phyloP scores from a whole-genome alignment of 768 basidiomycete species.

The Lactarius evosmus region DNA sequence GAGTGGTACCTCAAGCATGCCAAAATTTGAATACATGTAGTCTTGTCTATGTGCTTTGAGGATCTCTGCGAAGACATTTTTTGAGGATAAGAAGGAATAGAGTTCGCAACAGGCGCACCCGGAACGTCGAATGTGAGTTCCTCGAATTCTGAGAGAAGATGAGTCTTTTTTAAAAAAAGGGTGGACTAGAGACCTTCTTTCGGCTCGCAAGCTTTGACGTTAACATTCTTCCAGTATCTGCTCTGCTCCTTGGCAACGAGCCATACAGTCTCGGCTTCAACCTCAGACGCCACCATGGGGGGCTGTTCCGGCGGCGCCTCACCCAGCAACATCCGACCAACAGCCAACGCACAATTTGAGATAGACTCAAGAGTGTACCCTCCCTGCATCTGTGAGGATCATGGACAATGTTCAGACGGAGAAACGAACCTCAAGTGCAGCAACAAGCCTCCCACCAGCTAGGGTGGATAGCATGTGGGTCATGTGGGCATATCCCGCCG shows the following conservation, averaged over 20 bases:
- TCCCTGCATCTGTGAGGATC: slow-evolving; percentile 52
- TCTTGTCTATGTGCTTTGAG: slow-evolving; percentile 88
- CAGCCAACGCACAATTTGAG: slow-evolving; percentile 82
- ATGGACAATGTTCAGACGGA: neutral
- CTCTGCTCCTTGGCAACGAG: slow-evolving; percentile 85
- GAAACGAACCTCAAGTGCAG: slow-evolving; percentile 83
- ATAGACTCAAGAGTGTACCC: slow-evolving; percentile 93
- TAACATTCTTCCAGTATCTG: slow-evolving; percentile 86
- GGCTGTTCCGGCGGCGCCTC: slow-evolving; percentile 76
- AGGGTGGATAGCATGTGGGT: slow-evolving; percentile 92
- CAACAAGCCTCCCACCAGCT: slow-evolving; percentile 84
- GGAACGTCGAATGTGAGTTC: slow-evolving; percentile 64
- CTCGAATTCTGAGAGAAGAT: slow-evolving; percentile 48
- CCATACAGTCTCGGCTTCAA: slow-evolving; percentile 86
- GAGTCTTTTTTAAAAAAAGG: neutral
- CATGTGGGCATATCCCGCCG: slow-evolving; percentile 96
- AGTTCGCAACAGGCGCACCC: slow-evolving; percentile 39
- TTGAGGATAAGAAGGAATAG: neutral
- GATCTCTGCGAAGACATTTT: slow-evolving; percentile 51
- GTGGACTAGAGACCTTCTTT: slow-evolving; percentile 53
- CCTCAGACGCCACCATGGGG: slow-evolving; percentile 69
- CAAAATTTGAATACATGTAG: slow-evolving; percentile 69
- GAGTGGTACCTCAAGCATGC: slow-evolving; percentile 80
- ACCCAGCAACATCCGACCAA: slow-evolving; percentile 84
- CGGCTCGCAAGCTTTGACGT: slow-evolving; percentile 79